phyloP scores from a whole-genome alignment of 176 grass and related monocot species.

The Triticum urartu region DNA sequence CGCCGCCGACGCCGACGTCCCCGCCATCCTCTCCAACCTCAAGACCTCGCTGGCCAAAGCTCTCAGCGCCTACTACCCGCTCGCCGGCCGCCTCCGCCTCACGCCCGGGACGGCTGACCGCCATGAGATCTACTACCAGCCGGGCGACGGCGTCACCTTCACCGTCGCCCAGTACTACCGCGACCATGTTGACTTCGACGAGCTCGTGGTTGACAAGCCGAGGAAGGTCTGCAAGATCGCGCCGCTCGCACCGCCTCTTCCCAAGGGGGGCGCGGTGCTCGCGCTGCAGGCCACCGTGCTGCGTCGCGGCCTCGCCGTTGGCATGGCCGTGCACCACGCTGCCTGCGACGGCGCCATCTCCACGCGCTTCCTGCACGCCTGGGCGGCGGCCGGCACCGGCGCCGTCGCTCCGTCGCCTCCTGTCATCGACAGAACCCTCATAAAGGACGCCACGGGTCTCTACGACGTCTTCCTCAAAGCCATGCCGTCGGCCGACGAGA shows the following conservation, averaged over 20 bases:
- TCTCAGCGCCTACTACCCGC: neutral
- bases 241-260: neutral
- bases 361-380: neutral
- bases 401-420: neutral
- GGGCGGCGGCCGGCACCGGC: neutral
- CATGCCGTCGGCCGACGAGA: neutral
- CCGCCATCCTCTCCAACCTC: neutral
- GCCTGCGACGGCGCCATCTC: neutral
- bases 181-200: neutral
- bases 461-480: neutral
- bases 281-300: conserved; percentile 13
- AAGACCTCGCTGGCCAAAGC: neutral
- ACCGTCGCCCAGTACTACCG: neutral
- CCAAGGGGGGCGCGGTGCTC: neutral
- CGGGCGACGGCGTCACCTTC: conserved; percentile 9
- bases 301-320: neutral
- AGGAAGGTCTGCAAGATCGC: neutral
- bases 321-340: neutral
- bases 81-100: neutral
- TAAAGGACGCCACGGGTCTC: neutral
- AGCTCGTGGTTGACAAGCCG: neutral
- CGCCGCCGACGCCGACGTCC: neutral
- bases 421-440: neutral
- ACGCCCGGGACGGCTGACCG: neutral
- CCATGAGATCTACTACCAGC: neutral